Conservation (phyloP, 208 protist species). For the Sergeia podlipaevii region DNA sequence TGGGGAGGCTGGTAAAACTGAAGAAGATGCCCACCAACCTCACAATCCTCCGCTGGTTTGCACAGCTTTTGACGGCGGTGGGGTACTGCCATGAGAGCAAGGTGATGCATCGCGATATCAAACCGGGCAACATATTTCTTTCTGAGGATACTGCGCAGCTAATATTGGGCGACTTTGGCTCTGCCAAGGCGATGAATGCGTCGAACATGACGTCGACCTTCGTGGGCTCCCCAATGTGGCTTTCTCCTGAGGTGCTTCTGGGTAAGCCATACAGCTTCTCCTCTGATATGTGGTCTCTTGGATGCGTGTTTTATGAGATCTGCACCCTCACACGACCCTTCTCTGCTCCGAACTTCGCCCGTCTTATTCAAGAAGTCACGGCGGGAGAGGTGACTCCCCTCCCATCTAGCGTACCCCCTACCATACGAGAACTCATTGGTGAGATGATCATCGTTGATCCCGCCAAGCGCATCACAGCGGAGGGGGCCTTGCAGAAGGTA, state of each 20-base stretch:
- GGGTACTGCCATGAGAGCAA: conserved; percentile 69
- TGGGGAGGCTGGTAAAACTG: conserved; percentile 30
- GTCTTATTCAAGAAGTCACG: conserved; percentile 78
- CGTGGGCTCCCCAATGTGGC: conserved; percentile 78
- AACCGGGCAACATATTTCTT: conserved; percentile 88
- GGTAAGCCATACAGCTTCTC: conserved; percentile 78
- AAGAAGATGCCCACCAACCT: conserved; percentile 43
- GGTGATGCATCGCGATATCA: conserved; percentile 91
- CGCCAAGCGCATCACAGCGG: conserved; percentile 30
- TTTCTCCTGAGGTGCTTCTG: conserved; percentile 83
- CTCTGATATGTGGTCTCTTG: conserved; percentile 87
- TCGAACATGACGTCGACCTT: conserved; percentile 49
- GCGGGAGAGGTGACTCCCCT: conserved; percentile 53
- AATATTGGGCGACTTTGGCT: conserved; percentile 77
- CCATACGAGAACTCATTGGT: conserved; percentile 42
- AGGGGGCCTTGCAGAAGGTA: conserved; percentile 25
- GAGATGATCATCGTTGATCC: conserved; percentile 62
- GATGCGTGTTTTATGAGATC: conserved; percentile 80
- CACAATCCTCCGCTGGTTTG: conserved; percentile 65
- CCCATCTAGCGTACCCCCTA: conserved; percentile 28
- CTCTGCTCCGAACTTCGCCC: conserved; percentile 57
- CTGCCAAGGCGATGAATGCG: conserved; percentile 48
- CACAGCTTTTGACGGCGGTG: conserved; percentile 73
- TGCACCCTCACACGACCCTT: conserved; percentile 48
- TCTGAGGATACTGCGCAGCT: conserved; percentile 36